These are phyloP conservation scores for Pseudoneurospora amorphoporcata DNA, from an alignment of 495 filamentous ascomycete species.

Conservation along the genomic window DNA sequence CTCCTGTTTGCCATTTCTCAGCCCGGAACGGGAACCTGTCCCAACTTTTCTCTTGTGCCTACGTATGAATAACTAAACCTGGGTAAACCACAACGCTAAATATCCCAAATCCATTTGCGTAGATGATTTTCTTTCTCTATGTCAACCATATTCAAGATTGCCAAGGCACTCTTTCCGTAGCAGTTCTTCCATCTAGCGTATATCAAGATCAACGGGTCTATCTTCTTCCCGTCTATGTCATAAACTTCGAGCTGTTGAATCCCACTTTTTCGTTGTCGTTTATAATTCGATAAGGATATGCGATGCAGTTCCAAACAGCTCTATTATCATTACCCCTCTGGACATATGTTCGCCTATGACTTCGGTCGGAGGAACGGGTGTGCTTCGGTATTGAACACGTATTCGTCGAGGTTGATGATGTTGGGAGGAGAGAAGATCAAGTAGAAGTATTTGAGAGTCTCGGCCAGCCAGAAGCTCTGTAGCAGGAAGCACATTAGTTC, in stretches of 20 bases:
- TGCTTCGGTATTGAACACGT: constrained; percentile 80
- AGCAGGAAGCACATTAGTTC: neutral
- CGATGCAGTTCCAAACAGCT: too few relatives aligned
- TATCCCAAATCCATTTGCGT: too few relatives aligned
- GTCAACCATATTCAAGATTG: neutral
- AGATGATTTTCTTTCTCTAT: neutral
- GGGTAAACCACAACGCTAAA: too few relatives aligned
- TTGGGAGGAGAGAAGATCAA: constrained; percentile 68
- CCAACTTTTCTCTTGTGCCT: too few relatives aligned
- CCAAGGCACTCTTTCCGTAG: neutral
- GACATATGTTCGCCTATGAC: neutral
- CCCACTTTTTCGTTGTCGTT: too few relatives aligned
- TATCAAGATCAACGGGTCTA: neutral
- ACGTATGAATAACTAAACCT: too few relatives aligned
- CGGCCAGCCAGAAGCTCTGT: constrained; percentile 39
- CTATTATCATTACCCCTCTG: neutral
- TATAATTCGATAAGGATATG: too few relatives aligned
- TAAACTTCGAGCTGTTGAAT: too few relatives aligned
- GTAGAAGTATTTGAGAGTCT: constrained; percentile 52
- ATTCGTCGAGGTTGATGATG: constrained; percentile 56
- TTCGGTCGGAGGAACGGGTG: constrained; percentile 48
- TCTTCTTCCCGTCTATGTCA: neutral
- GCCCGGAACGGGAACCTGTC: too few relatives aligned
- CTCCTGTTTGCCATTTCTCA: too few relatives aligned
- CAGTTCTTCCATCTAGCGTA: neutral